Base-by-base conservation (phyloP, 805 yeast genomes). In the Cyberlindnera misumaiensis region DNA sequence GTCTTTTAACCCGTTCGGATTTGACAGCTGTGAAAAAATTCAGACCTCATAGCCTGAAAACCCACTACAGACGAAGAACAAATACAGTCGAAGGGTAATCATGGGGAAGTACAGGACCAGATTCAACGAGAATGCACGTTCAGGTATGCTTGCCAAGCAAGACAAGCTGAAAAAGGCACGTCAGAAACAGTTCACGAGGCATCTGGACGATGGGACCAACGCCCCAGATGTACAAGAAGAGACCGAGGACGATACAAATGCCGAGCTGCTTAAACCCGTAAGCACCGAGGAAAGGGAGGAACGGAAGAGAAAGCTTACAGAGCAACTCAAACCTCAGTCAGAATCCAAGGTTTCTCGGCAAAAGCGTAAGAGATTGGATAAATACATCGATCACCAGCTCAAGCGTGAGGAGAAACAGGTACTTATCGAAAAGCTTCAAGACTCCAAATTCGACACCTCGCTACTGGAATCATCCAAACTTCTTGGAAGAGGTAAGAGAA, bases 351-450 rank as follows among this genome's bases (percentile, higher is more conserved):
- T 84, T 28, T 77, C 89, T 1, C 66, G 77, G 35, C 72, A 81
- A 35, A 83, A 90, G 65, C 70, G 68, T 73, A 77, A 83, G 64
- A 65, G 97, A 41, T 63, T 90, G 32, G 97, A 90, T 45, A 90
- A 90, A 60, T 90, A 87, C 59, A 87, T 90, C 28, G 95, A 88
- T 42, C 95, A 85, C 62, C 96, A 88, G 57, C 55, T 88, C 49
- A 83, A 82, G 52, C 68, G 94, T 55, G 95, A 90, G 58, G 97
- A 90, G 62, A 84, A 84, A 59, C 83, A 83, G 49, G 72, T 73
- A 3, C 65, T 90, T 38, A 64, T 90, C 31, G 78, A 81, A 46
- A 88, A 87, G 57, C 66, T 90, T 30, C 72, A 80, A 36, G 72
- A 70, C 20, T 64, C 74, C 8, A 63, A 65, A 26, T 71, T 90